Base-by-base conservation (phyloP, 1,284 basidiomycete species). In the Malassezia psittaci region DNA sequence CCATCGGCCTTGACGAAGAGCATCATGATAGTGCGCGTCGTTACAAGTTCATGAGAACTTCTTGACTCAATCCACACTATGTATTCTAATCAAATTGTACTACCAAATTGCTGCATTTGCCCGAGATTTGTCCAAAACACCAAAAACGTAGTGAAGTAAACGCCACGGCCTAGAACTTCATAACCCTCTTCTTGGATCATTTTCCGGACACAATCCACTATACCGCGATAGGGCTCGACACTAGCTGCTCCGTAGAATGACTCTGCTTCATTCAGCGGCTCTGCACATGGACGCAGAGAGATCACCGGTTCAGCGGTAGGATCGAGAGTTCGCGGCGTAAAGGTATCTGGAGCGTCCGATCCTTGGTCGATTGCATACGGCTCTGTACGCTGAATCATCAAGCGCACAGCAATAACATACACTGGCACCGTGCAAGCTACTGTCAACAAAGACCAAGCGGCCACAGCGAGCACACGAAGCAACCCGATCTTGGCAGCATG, bases 111-210 rank as follows among this genome's bases (percentile, higher is more conserved):
- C 3, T 29, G 29, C 24, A 45, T 29, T 13, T 34, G 43, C 16
- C 43, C 43, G 16, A 29, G 6, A 18, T 45, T 45, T 19, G 18
- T 18, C 21, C 13, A 33, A 34, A 45, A 18, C 43, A 45, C 43
- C 15, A 45, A 34, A 18, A 24, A 10, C 24, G 43, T n/a, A 12
- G 68, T 71, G 8, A 69, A 66, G 62, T 66, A 68, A 33, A 62
- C 63, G 5, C 70, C 70, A 34, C 70, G 60, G 34, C 60, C 59
- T 12, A 73, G 56, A 50, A 65, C 65, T 61, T 72, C 71, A 33
- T 63, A 35, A 2, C 71, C 71, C 24, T 74, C 71, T 51, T 74
- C 71, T 15, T 66, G 66, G 24, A 62, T 59, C 63, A 74, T 67
- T 60, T 71, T 69, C 50, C 61, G 64, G n/a, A 67, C 48, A 50